Base-by-base conservation (phyloP, 352 stramenopile species). In the Globisporangium viniferum region DNA sequence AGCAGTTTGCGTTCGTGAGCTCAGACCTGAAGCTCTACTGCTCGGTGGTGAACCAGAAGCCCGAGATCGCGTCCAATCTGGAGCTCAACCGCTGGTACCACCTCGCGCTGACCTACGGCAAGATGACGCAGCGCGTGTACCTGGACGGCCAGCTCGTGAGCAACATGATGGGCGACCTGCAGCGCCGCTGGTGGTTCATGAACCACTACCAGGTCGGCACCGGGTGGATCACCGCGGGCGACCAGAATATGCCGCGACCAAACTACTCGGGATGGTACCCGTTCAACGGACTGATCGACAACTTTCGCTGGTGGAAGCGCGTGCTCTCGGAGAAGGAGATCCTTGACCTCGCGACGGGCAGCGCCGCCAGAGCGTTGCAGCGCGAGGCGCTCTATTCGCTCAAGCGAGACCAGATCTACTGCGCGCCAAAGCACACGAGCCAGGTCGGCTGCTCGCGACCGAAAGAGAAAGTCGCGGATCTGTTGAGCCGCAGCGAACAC, bases 1-100 rank as follows among this genome's bases (percentile, higher is more conserved):
- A 84, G 57, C 76, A 84, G 62, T 77, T 78, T 31, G 58, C 80
- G 51, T 62, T 76, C 57, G 68, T 88, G 12, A 75, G 82, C 56
- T 72, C 69, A 20, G 67, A 80, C 18, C 46, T 70, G 15, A 76
- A 74, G n/a, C 44, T 88, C 1, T 85, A 78, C 63, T 84, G 75
- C 73, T 84, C 79, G 5, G 72, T 87, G 36, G 62, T 87, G n/a
- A 72, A 81, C 24, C 33, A 53, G 5, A 76, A 73, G 57, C 68
- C 51, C 10, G 64, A 57, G 1, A 72, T 83, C 2, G 71, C 69
- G 2, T 67, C 41, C 0, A 15, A 68, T 10, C 68, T 87, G 10
- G 64, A 64, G 27, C 62, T 46, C 22, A 39, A 76, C 31, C 77
- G 69, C 35, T 88, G 77, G 77, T 78, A 85, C 58, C 79, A 88